phyloP scores from a whole-genome alignment of 139 green algal species.

The Chlorella sp. region DNA sequence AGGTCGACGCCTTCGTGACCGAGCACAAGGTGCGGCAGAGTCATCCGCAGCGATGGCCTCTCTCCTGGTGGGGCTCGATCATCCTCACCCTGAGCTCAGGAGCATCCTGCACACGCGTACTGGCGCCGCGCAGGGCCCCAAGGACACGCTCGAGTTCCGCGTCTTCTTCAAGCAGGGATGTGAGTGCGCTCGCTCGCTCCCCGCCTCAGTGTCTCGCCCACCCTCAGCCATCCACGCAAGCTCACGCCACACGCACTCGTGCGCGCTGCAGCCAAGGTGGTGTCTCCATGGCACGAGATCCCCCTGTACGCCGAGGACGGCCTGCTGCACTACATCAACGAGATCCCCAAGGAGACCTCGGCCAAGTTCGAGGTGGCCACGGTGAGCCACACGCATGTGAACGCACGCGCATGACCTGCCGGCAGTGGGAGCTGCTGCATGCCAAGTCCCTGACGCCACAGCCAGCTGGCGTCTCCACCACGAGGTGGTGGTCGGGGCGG shows the following conservation, averaged over 20 bases:
- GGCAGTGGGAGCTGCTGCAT: too few relatives aligned
- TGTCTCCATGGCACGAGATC: slow-evolving; percentile 98
- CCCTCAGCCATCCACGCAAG: not conserved
- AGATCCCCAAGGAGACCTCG: slow-evolving; percentile 97
- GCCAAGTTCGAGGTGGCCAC: slow-evolving; percentile 99
- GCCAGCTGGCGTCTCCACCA: too few relatives aligned
- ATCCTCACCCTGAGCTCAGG: too few relatives aligned
- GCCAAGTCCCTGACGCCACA: too few relatives aligned
- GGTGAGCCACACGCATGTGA: slow-evolving; percentile 39
- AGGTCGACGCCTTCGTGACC: not conserved
- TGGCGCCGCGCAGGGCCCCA: slow-evolving; percentile 66
- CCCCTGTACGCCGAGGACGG: slow-evolving; percentile 80
- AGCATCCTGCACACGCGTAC: too few relatives aligned
- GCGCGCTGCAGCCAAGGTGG: slow-evolving; percentile 43
- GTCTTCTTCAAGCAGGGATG: slow-evolving; percentile 77
- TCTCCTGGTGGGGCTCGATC: too few relatives aligned
- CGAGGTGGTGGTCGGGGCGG: too few relatives aligned
- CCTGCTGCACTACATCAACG: slow-evolving; percentile 91
- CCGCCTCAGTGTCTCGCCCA: not conserved
- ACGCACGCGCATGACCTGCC: too few relatives aligned
- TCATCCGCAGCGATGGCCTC: too few relatives aligned
- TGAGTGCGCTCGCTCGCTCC: slow-evolving; percentile 8
- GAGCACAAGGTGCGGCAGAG: not conserved
- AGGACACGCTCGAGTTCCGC: slow-evolving; percentile 74
- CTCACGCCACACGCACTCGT: not conserved